Evolutionary conservation across 331 rosid genomes (phyloP).

Genomic region (Rosa hybrid): DNA sequence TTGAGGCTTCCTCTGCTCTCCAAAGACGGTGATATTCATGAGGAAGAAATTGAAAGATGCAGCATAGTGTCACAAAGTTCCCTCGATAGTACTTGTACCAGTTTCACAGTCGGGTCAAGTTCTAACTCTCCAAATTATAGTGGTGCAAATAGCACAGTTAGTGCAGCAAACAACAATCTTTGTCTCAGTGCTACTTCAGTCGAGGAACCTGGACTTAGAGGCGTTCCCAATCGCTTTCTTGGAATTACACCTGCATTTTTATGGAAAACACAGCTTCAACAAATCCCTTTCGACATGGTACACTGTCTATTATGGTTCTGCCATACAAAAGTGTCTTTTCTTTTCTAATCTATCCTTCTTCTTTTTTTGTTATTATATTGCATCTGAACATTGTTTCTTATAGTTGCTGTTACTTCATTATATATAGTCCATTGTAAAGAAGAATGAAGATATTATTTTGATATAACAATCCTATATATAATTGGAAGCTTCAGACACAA

Average conservation of each 20-base stretch:
- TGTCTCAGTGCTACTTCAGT: conserved; percentile 47
- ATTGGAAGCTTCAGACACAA: conserved; percentile 16
- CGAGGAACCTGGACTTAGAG: conserved; percentile 76
- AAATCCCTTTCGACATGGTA: conserved; percentile 65
- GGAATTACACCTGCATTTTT: conserved; percentile 87
- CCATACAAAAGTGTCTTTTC: not conserved
- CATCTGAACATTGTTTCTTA: not conserved
- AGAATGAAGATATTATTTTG: conserved; percentile 13
- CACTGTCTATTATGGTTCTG: conserved; percentile 18
- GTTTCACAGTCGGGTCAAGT: conserved; percentile 55
- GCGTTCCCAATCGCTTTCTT: conserved; percentile 80
- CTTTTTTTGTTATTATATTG: not conserved
- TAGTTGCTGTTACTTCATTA: not conserved
- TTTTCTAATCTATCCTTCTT: not conserved
- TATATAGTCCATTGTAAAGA: not conserved
- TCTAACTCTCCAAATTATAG: conserved; percentile 63
- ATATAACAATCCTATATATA: not conserved
- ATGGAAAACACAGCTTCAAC: conserved; percentile 84
- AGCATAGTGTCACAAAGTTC: conserved; percentile 69
- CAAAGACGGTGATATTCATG: conserved; percentile 83
- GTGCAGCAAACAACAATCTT: conserved; percentile 38
- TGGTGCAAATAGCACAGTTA: conserved; percentile 51
- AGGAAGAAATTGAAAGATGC: conserved; percentile 82
- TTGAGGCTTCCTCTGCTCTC: conserved; percentile 87
- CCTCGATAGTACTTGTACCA: conserved; percentile 60